These are phyloP conservation scores for Eutypa lata DNA, from an alignment of 2,329 filamentous ascomycete species.

Conservation along the genomic window DNA sequence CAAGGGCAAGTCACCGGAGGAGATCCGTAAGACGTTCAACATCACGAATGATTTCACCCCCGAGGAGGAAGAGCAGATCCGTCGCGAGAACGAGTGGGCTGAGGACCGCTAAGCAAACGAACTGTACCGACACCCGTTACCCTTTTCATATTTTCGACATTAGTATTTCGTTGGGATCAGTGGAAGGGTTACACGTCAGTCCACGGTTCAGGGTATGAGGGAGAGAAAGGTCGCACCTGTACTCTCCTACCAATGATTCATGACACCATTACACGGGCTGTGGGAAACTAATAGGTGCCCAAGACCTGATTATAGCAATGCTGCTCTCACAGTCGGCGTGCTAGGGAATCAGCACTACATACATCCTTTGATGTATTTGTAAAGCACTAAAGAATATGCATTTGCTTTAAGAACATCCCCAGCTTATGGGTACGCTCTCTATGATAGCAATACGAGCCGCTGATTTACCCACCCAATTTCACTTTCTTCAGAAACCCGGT, in stretches of 20 bases:
- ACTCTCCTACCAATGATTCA: too few species aligned
- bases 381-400: not conserved
- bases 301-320: not conserved
- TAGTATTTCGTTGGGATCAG: not conserved
- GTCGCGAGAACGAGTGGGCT: slow-evolving; percentile 87
- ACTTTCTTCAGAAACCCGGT: too few species aligned
- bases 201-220: too few species aligned
- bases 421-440: too few species aligned
- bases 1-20: slow-evolving; percentile 99
- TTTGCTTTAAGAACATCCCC: not conserved
- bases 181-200: not conserved
- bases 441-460: too few species aligned
- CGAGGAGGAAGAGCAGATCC: slow-evolving; percentile 98
- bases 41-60: slow-evolving; percentile 99
- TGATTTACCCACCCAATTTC: too few species aligned
- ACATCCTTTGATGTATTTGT: not conserved
- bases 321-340: not conserved
- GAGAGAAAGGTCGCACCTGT: too few species aligned
- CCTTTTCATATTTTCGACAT: not conserved
- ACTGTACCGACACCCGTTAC: not conserved
- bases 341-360: not conserved
- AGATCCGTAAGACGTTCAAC: slow-evolving; percentile 99
- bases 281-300: too few species aligned
- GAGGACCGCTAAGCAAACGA: slow-evolving; percentile 64
- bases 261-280: too few species aligned